Evolutionary conservation across 2,329 filamentous ascomycete species (phyloP), one percentile per base, ranked within the genome.

Genomic region (Mycocentrospora acerina): DNA sequence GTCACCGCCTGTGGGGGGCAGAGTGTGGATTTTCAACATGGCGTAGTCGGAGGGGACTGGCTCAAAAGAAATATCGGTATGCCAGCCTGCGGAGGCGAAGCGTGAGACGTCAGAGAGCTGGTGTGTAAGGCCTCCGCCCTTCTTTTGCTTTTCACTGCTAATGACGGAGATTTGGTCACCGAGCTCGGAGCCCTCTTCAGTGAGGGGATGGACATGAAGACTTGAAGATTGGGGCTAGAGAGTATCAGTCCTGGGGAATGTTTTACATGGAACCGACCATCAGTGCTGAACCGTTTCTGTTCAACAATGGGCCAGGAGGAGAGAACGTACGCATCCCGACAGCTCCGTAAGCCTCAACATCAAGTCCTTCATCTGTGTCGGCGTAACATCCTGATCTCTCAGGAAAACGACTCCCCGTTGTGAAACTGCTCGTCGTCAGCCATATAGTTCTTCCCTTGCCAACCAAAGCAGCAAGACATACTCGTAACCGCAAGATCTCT

Each of bases 371-470:
- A 55, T 84, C 77, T 47, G 74, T 76, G 25, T 86, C 64, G 55
- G 75, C 71, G 52, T 80, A 7, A 60, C 56, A 42, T 53, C 68
- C 48, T 88, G 83, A 19, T 77, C 74, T 14, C 82, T 78, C 67
- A 87, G 85, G 69, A 86, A 85, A 22, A 86, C 82, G 3, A 87
- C 83, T 8, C 83, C 83, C 0, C 83, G 78, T 43, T 80, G 77
- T 1, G 83, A 86, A 48, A 87, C 82, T 85, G 34, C 11, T 9
- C 9, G 2, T 15, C 17, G 32, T 11, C 12, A 32, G 24, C 15
- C 15, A 19, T 36, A 27, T 29, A 37, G 18, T 24, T 31, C 32
- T 19, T n/a, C n/a, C n/a, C n/a, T n/a, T n/a, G n/a, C n/a, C n/a
- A n/a, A n/a, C n/a, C n/a, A n/a, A n/a, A n/a, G 9, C 19, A 5